phyloP scores from a whole-genome alignment of 257 asterid genomes.

The Petrea volubilis region DNA sequence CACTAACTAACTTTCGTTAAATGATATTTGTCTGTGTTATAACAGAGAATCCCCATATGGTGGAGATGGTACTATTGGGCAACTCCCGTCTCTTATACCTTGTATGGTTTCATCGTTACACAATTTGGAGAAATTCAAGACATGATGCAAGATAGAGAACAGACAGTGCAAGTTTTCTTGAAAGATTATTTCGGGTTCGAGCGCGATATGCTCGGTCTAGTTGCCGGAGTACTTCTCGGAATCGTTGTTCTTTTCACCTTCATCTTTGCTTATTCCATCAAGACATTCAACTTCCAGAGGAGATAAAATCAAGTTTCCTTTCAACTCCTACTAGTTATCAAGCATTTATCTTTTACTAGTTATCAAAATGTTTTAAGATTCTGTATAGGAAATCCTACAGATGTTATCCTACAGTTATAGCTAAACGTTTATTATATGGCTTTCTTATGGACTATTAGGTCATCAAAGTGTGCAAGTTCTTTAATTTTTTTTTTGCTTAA shows the following conservation, averaged over 20 bases:
- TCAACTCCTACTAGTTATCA: background rate
- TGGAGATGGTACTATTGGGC: slow-evolving; percentile 91
- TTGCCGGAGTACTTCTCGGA: slow-evolving; percentile 38
- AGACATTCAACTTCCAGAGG: slow-evolving; percentile 50
- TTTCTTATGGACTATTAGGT: background rate
- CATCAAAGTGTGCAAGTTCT: background rate
- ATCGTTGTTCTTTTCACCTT: slow-evolving; percentile 31
- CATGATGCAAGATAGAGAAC: background rate
- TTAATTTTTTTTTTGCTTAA: background rate
- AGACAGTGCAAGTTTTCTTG: slow-evolving; percentile 35
- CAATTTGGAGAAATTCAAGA: slow-evolving; percentile 57
- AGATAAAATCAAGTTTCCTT: slow-evolving; percentile 24
- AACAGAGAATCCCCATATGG: slow-evolving; percentile 77
- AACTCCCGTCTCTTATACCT: slow-evolving; percentile 59
- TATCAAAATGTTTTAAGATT: background rate
- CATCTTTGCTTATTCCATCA: slow-evolving; percentile 40
- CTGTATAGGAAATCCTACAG: background rate
- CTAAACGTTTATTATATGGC: too few relatives aligned
- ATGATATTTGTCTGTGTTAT: background rate
- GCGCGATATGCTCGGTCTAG: slow-evolving; percentile 30
- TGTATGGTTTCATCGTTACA: slow-evolving; percentile 68
- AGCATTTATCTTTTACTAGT: background rate
- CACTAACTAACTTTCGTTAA: background rate
- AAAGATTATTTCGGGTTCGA: slow-evolving; percentile 36
- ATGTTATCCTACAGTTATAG: background rate